Conservation (phyloP, 257 asterid species). For the Paraleonurus japonicus region DNA sequence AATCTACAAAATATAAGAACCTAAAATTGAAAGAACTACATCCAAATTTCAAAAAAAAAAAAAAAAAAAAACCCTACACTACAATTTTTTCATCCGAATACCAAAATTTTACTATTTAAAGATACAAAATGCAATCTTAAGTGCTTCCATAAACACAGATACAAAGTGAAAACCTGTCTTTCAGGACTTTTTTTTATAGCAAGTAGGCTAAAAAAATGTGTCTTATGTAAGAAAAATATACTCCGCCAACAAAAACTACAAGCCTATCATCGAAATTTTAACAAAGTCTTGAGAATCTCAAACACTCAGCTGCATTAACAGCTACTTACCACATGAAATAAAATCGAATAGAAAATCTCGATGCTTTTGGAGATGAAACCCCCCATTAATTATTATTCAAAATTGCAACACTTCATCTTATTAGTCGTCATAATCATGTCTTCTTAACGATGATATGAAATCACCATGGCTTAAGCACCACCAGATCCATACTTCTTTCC, state of each 20-base stretch:
- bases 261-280: background rate
- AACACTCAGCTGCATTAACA: slow-evolving; percentile 3
- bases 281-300: slow-evolving; percentile 3
- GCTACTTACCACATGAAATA: background rate
- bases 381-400: slow-evolving; percentile 19
- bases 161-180: background rate
- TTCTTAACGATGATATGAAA: background rate
- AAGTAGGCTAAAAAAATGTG: background rate
- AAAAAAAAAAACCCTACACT: background rate
- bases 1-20: no score
- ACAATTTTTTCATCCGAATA: background rate
- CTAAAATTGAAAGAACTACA: no score
- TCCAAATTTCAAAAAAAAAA: no score
- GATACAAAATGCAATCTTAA: background rate
- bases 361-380: slow-evolving; percentile 6
- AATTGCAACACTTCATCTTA: slow-evolving; percentile 8
- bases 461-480: slow-evolving; percentile 21
- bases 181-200: background rate
- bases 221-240: background rate
- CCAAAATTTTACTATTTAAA: no score
- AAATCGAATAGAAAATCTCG: slow-evolving; percentile 6
- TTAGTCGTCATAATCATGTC: slow-evolving; percentile 10
- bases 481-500: slow-evolving; percentile 40
- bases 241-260: background rate
- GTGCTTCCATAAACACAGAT: background rate